Base-by-base conservation (phyloP, 441 rosid species). In the Theobroma grandiflorum region DNA sequence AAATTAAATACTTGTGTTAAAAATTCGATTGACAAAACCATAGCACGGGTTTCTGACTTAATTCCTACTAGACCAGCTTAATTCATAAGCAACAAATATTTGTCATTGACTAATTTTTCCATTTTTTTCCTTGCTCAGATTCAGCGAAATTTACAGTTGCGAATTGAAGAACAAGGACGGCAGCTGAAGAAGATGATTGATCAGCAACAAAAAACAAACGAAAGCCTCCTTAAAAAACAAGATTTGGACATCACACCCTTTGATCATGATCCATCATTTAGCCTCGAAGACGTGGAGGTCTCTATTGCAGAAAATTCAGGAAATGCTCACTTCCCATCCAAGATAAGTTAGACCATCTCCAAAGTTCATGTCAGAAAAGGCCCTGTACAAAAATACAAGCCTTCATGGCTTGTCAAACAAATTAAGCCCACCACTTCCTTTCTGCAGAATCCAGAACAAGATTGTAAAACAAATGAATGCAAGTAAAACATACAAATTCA, bases 151-250 rank as follows among this genome's bases (percentile, higher is more conserved):
- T 86, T 96, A 65, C 99, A 96, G 72, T 12, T 96, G 81, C 75
- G 84, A 58, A 95, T 93, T 33, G 99, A 96, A 87, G 98, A 92
- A 78, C 99, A 96, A 84, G 97, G 96, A 65, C 88, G 82, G 84
- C 91, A 93, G 42, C 90, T 96, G 31, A 89, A 87, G 86, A 85
- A 75, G 87, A 90, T 96, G 97, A 91, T 95, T 76, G 97, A 94
- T 72, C 90, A 91, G 79, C 99, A 92, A 74, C 93, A 88, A 75
- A 90, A 86, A 82, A 83, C 88, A 49, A 90, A 69, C 31, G 85
- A 85, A 59, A 80, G 80, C 78, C 86, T 84, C 49, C 49, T 84
- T 52, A 86, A 80, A 78, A 78, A 66, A 68, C 87, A 87, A 31
- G 81, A 76, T 37, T 20, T 40, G 31, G 89, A 82, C 70, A 75